These are phyloP conservation scores for Lolium multiflorum DNA, from an alignment of 176 grass and related monocot genomes.

Conservation along the genomic window DNA sequence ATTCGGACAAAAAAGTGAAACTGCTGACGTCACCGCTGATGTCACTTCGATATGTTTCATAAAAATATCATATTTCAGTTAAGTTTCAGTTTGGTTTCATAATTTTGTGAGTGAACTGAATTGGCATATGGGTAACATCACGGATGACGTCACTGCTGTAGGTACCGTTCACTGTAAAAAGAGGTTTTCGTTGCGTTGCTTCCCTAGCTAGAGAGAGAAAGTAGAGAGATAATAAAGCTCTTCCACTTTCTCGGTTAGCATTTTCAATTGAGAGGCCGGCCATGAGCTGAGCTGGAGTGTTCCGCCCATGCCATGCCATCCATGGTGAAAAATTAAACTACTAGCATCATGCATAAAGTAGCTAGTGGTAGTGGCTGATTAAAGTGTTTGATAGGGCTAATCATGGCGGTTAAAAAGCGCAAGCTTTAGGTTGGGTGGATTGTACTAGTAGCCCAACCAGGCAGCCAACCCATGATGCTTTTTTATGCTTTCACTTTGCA, in stretches of 20 bases:
- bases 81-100: no score
- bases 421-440: slow-evolving; percentile 34
- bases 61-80: background rate
- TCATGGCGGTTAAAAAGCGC: slow-evolving; percentile 64
- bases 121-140: no score
- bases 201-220: background rate
- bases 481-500: slow-evolving; percentile 65
- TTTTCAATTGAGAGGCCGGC: slow-evolving; percentile 43
- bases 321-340: slow-evolving; percentile 43
- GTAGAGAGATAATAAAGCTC: slow-evolving; percentile 64
- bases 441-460: background rate
- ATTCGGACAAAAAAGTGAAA: no score
- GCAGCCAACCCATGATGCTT: slow-evolving; percentile 49
- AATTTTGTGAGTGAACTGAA: no score
- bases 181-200: background rate
- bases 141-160: no score
- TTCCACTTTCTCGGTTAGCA: slow-evolving; percentile 47
- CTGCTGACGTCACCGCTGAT: no score
- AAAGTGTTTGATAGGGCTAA: slow-evolving; percentile 63
- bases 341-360: background rate
- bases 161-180: no score
- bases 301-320: slow-evolving; percentile 42
- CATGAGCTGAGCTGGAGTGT: slow-evolving; percentile 47
- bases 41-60: no score
- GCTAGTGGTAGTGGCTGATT: slow-evolving; percentile 33